Conservation (phyloP, 192 early-diverging fungal species). For the Powellomyces hirtus region DNA sequence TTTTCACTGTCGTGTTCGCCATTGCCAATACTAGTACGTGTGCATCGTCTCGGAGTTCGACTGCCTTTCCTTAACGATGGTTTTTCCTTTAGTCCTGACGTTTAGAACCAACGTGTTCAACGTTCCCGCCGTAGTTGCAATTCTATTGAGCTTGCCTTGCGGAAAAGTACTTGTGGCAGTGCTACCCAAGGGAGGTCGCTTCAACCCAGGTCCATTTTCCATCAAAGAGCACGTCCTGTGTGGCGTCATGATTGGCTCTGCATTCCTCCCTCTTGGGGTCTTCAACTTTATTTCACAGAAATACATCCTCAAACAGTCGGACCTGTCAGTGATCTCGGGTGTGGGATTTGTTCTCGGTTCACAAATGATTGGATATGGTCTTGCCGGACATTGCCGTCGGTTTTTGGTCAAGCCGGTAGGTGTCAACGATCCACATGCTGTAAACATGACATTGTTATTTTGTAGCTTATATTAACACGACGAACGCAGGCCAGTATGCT, state of each 20-base stretch:
- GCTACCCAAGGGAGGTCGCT: slow-evolving; percentile 50
- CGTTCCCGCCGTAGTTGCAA: slow-evolving; percentile 67
- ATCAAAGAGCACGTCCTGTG: slow-evolving; percentile 90
- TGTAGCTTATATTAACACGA: slow-evolving; percentile 56
- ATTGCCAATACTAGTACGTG: slow-evolving; percentile 18
- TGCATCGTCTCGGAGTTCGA: neutral
- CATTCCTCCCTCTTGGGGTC: slow-evolving; percentile 8
- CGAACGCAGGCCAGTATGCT: slow-evolving; percentile 62
- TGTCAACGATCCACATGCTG: no score
- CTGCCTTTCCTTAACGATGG: neutral
- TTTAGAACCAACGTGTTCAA: slow-evolving; percentile 80
- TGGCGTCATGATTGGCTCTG: slow-evolving; percentile 63
- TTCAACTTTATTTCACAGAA: slow-evolving; percentile 21
- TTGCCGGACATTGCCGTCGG: slow-evolving; percentile 70
- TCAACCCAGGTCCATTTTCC: slow-evolving; percentile 85
- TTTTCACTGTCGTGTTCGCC: slow-evolving; percentile 30
- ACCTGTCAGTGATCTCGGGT: slow-evolving; percentile 26
- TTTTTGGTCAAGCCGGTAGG: slow-evolving; percentile 77
- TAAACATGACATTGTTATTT: slow-evolving; percentile 58
- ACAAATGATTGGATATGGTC: slow-evolving; percentile 64
- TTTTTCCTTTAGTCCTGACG: slow-evolving; percentile 62
- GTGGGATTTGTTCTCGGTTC: slow-evolving; percentile 62
- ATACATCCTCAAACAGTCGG: slow-evolving; percentile 1
- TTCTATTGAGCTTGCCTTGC: slow-evolving; percentile 72
- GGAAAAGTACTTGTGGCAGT: slow-evolving; percentile 64